A percentile compares a stretch with the other conserved stretches of the same genome.
These are phyloP conservation scores for Malus fusca DNA, from an alignment of 306 rosid genomes.

Conservation along the genomic window DNA sequence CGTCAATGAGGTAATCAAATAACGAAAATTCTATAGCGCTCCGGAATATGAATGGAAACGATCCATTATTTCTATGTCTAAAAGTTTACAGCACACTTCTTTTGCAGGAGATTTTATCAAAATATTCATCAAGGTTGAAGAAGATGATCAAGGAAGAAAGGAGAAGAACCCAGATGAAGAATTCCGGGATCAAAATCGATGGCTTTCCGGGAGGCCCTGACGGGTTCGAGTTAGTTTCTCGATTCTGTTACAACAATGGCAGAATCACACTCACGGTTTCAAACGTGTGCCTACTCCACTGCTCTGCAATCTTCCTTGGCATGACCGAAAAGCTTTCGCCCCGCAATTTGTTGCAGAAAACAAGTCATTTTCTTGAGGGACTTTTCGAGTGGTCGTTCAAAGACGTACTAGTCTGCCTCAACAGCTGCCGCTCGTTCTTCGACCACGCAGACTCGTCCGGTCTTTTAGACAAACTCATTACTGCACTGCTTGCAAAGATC, in stretches of 20 bases:
- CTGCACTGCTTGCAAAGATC: conserved; percentile 44
- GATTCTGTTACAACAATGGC: conserved; percentile 59
- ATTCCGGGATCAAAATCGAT: conserved; percentile 30
- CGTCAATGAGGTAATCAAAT: conserved; percentile 38
- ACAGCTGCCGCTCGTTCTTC: conserved; percentile 29
- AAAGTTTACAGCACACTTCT: background rate
- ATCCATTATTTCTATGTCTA: background rate
- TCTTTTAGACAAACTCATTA: conserved; percentile 48
- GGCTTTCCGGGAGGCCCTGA: conserved; percentile 66
- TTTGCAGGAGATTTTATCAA: conserved; percentile 41
- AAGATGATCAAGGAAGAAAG: conserved; percentile 34
- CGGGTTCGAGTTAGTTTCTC: conserved; percentile 59
- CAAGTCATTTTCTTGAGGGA: conserved; percentile 43
- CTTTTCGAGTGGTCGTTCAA: conserved; percentile 54
- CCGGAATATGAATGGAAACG: background rate
- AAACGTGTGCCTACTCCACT: conserved; percentile 52
- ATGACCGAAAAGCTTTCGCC: conserved; percentile 46
- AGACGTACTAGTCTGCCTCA: conserved; percentile 43
- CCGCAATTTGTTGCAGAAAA: conserved; percentile 52
- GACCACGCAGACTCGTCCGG: conserved; percentile 42
- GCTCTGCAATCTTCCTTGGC: conserved; percentile 49
- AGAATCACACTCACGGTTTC: conserved; percentile 36
- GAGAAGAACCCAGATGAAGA: conserved; percentile 22
- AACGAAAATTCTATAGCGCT: too few relatives aligned
- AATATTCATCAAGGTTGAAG: conserved; percentile 43